Base-by-base conservation (phyloP, 768 basidiomycete genomes). In the Agrocybe pediades region DNA sequence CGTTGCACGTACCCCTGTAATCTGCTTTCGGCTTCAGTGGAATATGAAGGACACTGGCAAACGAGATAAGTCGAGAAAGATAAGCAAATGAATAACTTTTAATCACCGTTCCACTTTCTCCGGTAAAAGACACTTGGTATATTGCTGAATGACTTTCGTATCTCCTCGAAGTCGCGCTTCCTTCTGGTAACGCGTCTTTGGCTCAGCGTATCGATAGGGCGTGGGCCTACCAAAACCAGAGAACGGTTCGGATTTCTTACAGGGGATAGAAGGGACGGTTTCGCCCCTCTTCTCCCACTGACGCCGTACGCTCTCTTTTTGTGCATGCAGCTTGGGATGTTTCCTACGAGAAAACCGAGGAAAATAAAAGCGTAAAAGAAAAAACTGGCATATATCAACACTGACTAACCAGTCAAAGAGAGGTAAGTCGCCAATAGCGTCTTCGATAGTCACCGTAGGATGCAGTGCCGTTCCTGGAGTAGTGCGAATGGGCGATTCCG, bases 361-460 rank as follows among this genome's bases (percentile, higher is more conserved):
- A 8, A 27, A 23, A 26, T 17, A 23, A 8, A 15, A 27, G 4
- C 17, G 45, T 11, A 49, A 19, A 16, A 42, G 16, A 39, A 19
- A n/a, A 16, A 30, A 11, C 49, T 46, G 30, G 41, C 4, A 46
- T n/a, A 55, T 20, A 2, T 17, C 41, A 36, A 30, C 0, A n/a
- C 6, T 5, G 11, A 56, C 73, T 8, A 63, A 90, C 91, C 89
- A 92, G 52, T 93, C 86, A 65, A 87, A 93, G 3, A 67, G 76
- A 2, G 81, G 84, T 8, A 93, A 72, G 64, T 93, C 91, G 2
- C 77, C 72, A 45, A 92, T 90, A 1, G 90, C 88, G 63, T 91
- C 89, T 19, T 81, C 78, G 39, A 91, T 78, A 0, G 82, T 80
- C 19, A 91, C 81, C 57, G 73, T 73, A 7, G 70, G 72, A 63